Base-by-base conservation (phyloP, 176 grass and related monocot species). In the bread wheat (Triticum aestivum) region DNA sequence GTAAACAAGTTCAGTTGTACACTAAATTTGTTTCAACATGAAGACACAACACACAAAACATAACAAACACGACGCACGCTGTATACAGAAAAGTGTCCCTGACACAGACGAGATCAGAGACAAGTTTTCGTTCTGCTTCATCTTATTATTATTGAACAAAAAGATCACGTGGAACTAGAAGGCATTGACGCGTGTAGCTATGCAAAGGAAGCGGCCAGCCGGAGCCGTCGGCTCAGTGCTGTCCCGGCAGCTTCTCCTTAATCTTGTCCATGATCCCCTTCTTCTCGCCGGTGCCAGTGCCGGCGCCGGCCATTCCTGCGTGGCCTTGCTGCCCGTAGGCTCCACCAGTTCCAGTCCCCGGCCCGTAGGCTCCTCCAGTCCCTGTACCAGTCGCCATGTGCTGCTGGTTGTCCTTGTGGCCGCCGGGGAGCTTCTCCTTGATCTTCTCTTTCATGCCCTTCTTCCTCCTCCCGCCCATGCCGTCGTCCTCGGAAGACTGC, bases 361-460 rank as follows among this genome's bases (percentile, higher is more conserved):
- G 71, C 7, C 71, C 79, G 42, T 82, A 82, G 23, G 77, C 67
- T 32, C 73, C 67, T 5, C 73, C 74, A 4, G 65, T 9, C 2
- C 47, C 74, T 0, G 47, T 21, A 0, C 47, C 74, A 1, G 74
- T 13, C 0, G 73, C 44, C 73, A 52, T 49, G 23, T 81, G 27
- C 77, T 79, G 77, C 52, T 80, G 66, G 84, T 15, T 29, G 21
- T 37, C 41, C 30, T 87, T 81, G 58, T 90, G 76, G 34, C 59
- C 75, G 11, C 87, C 87, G 0, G 90, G 90, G 18, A 95, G 18
- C 35, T 92, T 92, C 88, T 92, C 93, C 88, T 89, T 95, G 27
- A 95, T 89, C 88, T 95, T 95, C 17, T 95, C 93, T 38, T 92
- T 95, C 3, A 95, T 14, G 9, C 88, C 73, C 65, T 95, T 95